Evolutionary conservation across 2,329 filamentous ascomycete genomes (phyloP), one percentile per base, ranked within the genome.

Genomic region (Aspergillus japonicus): DNA sequence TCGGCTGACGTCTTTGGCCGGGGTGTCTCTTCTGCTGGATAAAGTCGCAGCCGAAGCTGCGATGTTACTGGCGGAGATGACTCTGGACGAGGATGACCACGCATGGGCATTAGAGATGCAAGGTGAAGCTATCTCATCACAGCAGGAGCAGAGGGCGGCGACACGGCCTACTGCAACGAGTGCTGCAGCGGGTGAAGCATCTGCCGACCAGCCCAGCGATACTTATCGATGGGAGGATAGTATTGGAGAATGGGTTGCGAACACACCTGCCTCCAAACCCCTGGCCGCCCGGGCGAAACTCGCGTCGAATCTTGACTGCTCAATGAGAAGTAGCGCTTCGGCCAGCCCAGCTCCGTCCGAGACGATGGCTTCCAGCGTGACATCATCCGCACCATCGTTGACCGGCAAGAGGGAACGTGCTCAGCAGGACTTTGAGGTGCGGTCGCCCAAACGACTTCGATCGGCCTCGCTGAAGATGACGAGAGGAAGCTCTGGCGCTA

Each of bases 171-270:
- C 62, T 21, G 49, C 54, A 2, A 56, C 64, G 53, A 66, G 63
- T n/a, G 53, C 62, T 23, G 49, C 54, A 2, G 55, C 64, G 53
- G 65, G 63, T n/a, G 53, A 55, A 6, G 66, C 64, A 24, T 49
- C 52, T n/a, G 52, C 47, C 33, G 39, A 52, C 24, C 58, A 69
- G 62, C 42, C 69, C 10, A 62, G 60, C 7, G 69, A 66, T 11
- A 59, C 73, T 63, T 68, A 83, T 77, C 70, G 80, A 33, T 85
- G 83, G 83, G 83, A 85, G 66, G 82, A 84, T 65, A 80, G 79
- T 49, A 84, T 85, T 67, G 79, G 81, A 39, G 83, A 85, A 69
- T 86, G 83, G 83, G 79, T 85, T 54, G 81, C 77, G 19, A 76
- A 73, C 44, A 83, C 80, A 49, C 82, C 82, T 29, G 71, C 66